A percentile compares a stretch with the other conserved stretches of the same genome.
Evolutionary conservation across 768 basidiomycete species (phyloP).

Genomic region (Podaxis pistillaris): DNA sequence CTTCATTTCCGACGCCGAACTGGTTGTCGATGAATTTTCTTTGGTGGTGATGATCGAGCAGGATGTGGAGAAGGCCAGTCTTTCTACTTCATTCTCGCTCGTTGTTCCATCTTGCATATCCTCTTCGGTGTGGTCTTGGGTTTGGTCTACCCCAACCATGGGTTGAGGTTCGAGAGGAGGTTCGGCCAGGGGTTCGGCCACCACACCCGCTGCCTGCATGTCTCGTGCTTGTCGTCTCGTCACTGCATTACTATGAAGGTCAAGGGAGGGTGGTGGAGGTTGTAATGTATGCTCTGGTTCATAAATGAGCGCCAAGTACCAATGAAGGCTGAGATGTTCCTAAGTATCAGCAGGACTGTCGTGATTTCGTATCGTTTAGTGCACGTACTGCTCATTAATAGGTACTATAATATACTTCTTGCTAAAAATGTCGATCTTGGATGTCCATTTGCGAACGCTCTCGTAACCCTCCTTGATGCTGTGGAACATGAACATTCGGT

Average conservation of each 20-base stretch:
- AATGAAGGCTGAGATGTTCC: slow-evolving; percentile 67
- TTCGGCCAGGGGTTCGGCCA: not conserved
- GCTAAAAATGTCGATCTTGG: slow-evolving; percentile 80
- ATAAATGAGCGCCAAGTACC: slow-evolving; percentile 95
- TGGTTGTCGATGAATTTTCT: slow-evolving; percentile 12
- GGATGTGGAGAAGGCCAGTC: slow-evolving; percentile 24
- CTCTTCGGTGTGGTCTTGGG: slow-evolving; percentile 16
- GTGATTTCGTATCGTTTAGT: slow-evolving; percentile 2
- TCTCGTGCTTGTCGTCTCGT: slow-evolving; percentile 23
- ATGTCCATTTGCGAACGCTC: slow-evolving; percentile 92
- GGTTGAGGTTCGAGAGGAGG: slow-evolving; percentile 8
- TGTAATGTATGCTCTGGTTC: slow-evolving; percentile 67
- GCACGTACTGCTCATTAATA: slow-evolving; percentile 86
- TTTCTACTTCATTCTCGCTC: slow-evolving; percentile 34
- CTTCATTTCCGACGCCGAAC: slow-evolving; percentile 13
- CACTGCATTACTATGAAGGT: slow-evolving; percentile 1
- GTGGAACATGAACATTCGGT: slow-evolving; percentile 12
- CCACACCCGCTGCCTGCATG: not conserved
- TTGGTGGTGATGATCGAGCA: slow-evolving; percentile 23
- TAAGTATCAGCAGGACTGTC: not conserved
- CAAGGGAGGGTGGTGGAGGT: slow-evolving; percentile 27
- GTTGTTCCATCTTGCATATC: slow-evolving; percentile 15
- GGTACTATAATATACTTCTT: slow-evolving; percentile 95
- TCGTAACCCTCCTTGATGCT: slow-evolving; percentile 68
- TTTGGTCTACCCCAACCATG: slow-evolving; percentile 8